These are phyloP conservation scores for Auriscalpium microsporum DNA, from an alignment of 768 basidiomycete species.

Conservation along the genomic window DNA sequence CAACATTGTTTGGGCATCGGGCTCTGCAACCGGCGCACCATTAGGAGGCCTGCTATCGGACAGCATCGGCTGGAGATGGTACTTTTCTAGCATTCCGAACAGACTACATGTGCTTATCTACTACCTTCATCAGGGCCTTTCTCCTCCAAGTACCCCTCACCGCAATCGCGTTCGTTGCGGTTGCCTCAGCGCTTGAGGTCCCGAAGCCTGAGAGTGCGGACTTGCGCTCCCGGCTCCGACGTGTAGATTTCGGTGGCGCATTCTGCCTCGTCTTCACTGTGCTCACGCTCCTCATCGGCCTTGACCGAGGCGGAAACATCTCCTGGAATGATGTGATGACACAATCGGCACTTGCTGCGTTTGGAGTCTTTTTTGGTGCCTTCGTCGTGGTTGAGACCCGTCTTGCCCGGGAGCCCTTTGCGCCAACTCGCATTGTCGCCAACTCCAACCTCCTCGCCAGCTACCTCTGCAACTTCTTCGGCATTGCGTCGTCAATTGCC, in stretches of 20 bases:
- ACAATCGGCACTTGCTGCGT: constrained; percentile 11
- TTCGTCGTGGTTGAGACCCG: constrained; percentile 41
- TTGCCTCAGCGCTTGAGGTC: constrained; percentile 46
- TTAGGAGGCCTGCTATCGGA: constrained; percentile 56
- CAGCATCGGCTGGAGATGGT: constrained; percentile 63
- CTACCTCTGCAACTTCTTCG: constrained; percentile 55
- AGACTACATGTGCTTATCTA: too few species aligned
- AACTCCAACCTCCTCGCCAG: constrained; percentile 41
- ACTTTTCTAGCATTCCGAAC: background rate
- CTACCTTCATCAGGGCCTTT: constrained; percentile 34
- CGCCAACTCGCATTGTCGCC: constrained; percentile 44
- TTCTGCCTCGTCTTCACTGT: constrained; percentile 45
- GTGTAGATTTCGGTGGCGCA: constrained; percentile 58
- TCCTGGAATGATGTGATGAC: constrained; percentile 21
- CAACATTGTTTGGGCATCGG: constrained; percentile 52
- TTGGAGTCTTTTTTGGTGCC: constrained; percentile 13
- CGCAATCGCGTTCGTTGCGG: constrained; percentile 42
- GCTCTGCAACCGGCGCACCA: constrained; percentile 53
- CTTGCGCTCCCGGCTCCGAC: constrained; percentile 42
- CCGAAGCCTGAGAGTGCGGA: constrained; percentile 34
- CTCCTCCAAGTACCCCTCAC: constrained; percentile 52
- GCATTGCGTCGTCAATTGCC: constrained; percentile 34
- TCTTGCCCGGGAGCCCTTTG: constrained; percentile 51
- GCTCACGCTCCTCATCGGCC: constrained; percentile 47
- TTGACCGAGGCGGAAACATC: constrained; percentile 35